phyloP scores from a whole-genome alignment of 1,284 basidiomycete genomes.

The Kalmanozyma brasiliensis region DNA sequence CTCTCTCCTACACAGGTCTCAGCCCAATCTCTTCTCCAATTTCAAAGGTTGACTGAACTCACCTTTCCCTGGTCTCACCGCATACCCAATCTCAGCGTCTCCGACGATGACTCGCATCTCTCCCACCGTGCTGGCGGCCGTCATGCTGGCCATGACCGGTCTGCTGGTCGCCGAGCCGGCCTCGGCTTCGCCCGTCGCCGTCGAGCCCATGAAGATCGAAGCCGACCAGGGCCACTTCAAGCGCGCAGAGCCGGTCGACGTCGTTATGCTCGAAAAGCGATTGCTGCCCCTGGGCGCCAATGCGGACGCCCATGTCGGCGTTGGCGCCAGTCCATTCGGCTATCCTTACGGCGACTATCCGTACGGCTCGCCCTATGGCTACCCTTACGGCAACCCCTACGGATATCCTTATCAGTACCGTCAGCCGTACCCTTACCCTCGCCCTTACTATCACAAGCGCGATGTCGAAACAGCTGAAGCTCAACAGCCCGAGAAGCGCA shows the following conservation, averaged over 20 bases:
- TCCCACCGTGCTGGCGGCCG: conserved; percentile 17
- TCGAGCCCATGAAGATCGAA: background rate
- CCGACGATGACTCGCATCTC: conserved; percentile 32
- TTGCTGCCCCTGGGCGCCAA: background rate
- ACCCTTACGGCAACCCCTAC: too few species aligned
- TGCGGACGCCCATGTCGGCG: conserved; percentile 6
- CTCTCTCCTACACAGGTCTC: too few species aligned
- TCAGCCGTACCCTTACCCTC: too few species aligned
- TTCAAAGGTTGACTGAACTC: too few species aligned
- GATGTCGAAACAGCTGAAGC: too few species aligned
- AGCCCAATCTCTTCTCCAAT: background rate
- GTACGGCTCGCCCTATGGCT: background rate
- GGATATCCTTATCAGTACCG: too few species aligned
- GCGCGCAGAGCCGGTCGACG: background rate
- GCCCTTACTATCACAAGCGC: too few species aligned
- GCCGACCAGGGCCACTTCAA: background rate
- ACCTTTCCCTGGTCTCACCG: too few species aligned
- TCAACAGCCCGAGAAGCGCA: too few species aligned
- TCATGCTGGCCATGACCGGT: conserved; percentile 32
- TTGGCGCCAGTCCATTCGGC: background rate
- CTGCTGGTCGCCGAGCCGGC: conserved; percentile 9
- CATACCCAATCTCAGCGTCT: background rate
- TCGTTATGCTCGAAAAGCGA: conserved; percentile 8
- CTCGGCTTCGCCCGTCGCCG: conserved; percentile 5
- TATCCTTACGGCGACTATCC: conserved; percentile 8